Percentiles rank a stretch among this genome's conserved stretches.
phyloP scores from a whole-genome alignment of 208 protist species.

The Naegleria gruberi region DNA sequence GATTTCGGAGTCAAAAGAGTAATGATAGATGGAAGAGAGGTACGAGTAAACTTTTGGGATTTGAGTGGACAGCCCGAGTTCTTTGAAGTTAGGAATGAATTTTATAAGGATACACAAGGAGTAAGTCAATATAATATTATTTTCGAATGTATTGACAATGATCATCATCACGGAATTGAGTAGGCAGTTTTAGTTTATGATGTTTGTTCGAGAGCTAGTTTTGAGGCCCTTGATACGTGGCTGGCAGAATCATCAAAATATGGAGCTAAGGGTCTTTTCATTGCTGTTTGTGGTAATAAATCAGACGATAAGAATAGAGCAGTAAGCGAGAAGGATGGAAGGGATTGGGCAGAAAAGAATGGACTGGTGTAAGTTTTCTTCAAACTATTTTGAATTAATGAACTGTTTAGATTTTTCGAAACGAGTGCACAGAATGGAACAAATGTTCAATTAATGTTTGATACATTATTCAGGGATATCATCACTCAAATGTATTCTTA shows the following conservation, averaged over 20 bases:
- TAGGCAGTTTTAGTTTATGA: slow-evolving; percentile 60
- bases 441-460: neutral
- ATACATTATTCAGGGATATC: neutral
- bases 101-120: slow-evolving; percentile 85
- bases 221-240: slow-evolving; percentile 57
- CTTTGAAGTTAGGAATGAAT: slow-evolving; percentile 85
- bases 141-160: neutral
- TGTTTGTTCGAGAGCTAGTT: slow-evolving; percentile 49
- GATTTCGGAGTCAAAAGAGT: slow-evolving; percentile 89
- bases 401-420: neutral
- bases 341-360: slow-evolving; percentile 20
- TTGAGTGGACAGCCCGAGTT: slow-evolving; percentile 75
- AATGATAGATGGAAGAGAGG: slow-evolving; percentile 41
- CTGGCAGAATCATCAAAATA: slow-evolving; percentile 54
- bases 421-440: neutral
- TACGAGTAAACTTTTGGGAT: slow-evolving; percentile 92
- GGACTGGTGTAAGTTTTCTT: neutral
- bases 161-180: too few relatives aligned
- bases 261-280: slow-evolving; percentile 25
- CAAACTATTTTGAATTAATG: neutral
- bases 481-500: neutral
- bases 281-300: slow-evolving; percentile 39
- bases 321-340: slow-evolving; percentile 22
- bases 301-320: slow-evolving; percentile 15
- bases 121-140: slow-evolving; percentile 31